Evolutionary conservation across 208 protist species (phyloP).

Genomic region (Vickermania spadyakhi): DNA sequence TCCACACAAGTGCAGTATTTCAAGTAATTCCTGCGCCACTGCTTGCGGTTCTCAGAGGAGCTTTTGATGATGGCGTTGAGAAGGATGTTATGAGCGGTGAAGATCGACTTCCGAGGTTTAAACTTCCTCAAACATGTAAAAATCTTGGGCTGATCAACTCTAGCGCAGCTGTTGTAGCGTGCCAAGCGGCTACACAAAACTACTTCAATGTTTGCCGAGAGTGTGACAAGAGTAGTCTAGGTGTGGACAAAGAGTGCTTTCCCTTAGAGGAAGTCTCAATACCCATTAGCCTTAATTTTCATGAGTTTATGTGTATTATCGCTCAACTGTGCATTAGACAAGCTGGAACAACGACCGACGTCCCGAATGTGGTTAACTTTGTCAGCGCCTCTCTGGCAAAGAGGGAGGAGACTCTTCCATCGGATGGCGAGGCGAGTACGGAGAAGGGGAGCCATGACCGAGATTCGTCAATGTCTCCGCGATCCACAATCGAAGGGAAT

Average conservation of each 20-base stretch:
- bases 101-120: neutral
- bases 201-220: constrained; percentile 7
- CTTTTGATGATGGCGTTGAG: neutral
- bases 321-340: constrained; percentile 16
- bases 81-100: neutral
- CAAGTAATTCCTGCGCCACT: constrained; percentile 4
- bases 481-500: neutral
- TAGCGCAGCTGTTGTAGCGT: constrained; percentile 1
- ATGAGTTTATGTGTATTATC: constrained; percentile 22
- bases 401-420: no score
- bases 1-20: constrained; percentile 15
- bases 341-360: neutral
- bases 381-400: constrained; percentile 9
- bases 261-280: neutral
- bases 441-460: neutral
- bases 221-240: neutral
- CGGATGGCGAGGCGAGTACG: neutral
- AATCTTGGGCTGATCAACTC: constrained; percentile 10
- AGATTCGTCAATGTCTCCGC: neutral
- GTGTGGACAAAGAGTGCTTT: neutral
- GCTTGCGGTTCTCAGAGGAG: constrained; percentile 10
- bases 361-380: constrained; percentile 18
- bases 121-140: constrained; percentile 5
- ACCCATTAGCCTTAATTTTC: constrained; percentile 8
- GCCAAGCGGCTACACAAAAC: constrained; percentile 11